These are phyloP conservation scores for Globisporangium mamillatum DNA, from an alignment of 352 stramenopile species.

Conservation along the genomic window DNA sequence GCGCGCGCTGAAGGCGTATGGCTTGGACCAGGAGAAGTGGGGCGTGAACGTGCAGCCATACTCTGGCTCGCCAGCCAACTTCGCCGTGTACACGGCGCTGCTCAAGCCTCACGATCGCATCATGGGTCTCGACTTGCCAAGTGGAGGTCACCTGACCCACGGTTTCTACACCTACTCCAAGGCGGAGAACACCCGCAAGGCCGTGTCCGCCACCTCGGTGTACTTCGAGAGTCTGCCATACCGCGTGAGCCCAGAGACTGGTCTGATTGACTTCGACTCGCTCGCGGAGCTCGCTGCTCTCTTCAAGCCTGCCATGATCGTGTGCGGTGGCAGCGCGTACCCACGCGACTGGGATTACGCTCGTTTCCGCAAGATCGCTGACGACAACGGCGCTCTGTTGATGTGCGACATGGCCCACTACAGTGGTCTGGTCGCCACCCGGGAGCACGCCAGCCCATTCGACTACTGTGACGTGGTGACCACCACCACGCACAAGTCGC, in stretches of 20 bases:
- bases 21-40: constrained; percentile 93
- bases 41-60: constrained; percentile 99
- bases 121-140: constrained; percentile 99
- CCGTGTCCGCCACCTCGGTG: constrained; percentile 98
- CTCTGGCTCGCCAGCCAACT: constrained; percentile 97
- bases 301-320: constrained; percentile 98
- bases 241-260: constrained; percentile 92
- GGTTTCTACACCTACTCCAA: constrained; percentile 98
- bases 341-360: constrained; percentile 98
- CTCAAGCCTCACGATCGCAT: constrained; percentile 98
- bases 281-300: constrained; percentile 92
- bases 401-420: constrained; percentile 99
- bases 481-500: constrained; percentile 99
- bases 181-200: constrained; percentile 96
- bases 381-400: constrained; percentile 96
- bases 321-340: constrained; percentile 97
- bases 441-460: constrained; percentile 94
- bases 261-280: constrained; percentile 97
- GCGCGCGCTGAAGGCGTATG: constrained; percentile 93
- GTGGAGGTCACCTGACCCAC: constrained; percentile 98
- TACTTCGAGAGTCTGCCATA: constrained; percentile 99
- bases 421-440: constrained; percentile 95
- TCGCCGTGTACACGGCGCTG: constrained; percentile 98
- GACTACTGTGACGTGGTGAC: constrained; percentile 99
- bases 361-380: constrained; percentile 96